Evolutionary conservation across 1,139 yeast genomes (phyloP), one percentile per base, ranked within the genome.

Genomic region (Lodderomyces theae): DNA sequence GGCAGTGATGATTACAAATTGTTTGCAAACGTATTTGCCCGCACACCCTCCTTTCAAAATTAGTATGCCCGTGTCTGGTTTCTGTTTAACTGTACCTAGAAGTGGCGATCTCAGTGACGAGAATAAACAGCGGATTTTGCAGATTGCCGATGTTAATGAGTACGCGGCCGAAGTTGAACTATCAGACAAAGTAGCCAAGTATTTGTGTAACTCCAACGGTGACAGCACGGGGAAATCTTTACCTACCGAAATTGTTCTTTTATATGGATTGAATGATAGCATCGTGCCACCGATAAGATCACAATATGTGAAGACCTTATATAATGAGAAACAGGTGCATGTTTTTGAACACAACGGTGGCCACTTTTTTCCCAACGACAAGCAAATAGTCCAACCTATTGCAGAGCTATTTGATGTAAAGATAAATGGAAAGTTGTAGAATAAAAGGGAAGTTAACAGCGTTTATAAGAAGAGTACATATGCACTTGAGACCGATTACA

Each of bases 1-100:
- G 57, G 79, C 94, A 1, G 79, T 81, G 3, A 66, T 79, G 19
- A 52, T 80, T 8, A 63, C 80, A 30, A 77, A 76, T 48, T 60
- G 63, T 18, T 64, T 79, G 42, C 49, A 49, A 10, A 58, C 62
- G 41, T 49, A 67, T 30, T 54, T 74, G 2, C 77, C 79, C 5
- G 53, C 51, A 11, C 72, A 69, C 33, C 66, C 61, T 18, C 42
- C 49, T 35, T 74, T 80, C 51, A 72, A 75, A 45, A 62, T 77
- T 32, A 68, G 81, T 19, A 51, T 80, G 12, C 57, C 74, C 18
- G 66, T 79, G 38, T 74, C 84, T 3, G 82, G 82, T 5, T 80
- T 80, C 53, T 74, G 78, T 4, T 74, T 79, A 54, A 76, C 82
- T 3, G 71, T 68, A 39, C 72, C 63, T 1, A 44, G 40, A 12